phyloP scores from a whole-genome alignment of 495 filamentous ascomycete genomes.

The Hypomontagnella monticulosa region DNA sequence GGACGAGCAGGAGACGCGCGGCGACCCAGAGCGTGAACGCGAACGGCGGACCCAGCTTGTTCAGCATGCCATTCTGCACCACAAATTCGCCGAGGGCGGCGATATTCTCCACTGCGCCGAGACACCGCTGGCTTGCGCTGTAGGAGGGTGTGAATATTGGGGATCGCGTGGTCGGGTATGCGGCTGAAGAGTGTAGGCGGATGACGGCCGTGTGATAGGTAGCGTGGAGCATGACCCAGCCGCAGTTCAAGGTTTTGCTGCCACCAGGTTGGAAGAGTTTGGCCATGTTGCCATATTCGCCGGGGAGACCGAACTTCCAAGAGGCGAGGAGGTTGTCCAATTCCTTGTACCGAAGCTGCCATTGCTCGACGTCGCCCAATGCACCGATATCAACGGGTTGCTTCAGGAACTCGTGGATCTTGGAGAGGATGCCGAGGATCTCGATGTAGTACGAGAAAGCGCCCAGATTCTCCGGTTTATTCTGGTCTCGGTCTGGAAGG shows the following conservation, averaged over 20 bases:
- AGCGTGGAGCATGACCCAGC: slow-evolving; percentile 90
- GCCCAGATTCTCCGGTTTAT: slow-evolving; percentile 82
- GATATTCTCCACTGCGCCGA: slow-evolving; percentile 85
- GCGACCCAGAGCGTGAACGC: slow-evolving; percentile 93
- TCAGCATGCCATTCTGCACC: slow-evolving; percentile 73
- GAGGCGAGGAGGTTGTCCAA: slow-evolving; percentile 78
- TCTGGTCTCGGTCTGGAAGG: slow-evolving; percentile 66
- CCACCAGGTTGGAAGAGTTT: slow-evolving; percentile 72
- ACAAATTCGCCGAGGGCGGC: slow-evolving; percentile 78
- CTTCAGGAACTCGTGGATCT: slow-evolving; percentile 86
- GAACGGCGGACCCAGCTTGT: slow-evolving; percentile 85
- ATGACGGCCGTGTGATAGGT: slow-evolving; percentile 81
- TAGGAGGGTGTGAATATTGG: slow-evolving; percentile 88
- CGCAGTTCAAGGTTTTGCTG: slow-evolving; percentile 75
- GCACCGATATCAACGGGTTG: slow-evolving; percentile 87
- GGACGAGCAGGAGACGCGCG: slow-evolving; percentile 84
- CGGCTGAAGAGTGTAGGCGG: slow-evolving; percentile 89
- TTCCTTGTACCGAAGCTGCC: slow-evolving; percentile 86
- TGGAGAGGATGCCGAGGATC: slow-evolving; percentile 83
- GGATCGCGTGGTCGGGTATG: slow-evolving; percentile 86
- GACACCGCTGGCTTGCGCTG: slow-evolving; percentile 81
- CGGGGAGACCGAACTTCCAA: slow-evolving; percentile 85
- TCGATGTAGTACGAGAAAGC: slow-evolving; percentile 88
- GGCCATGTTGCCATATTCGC: slow-evolving; percentile 81
- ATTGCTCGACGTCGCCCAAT: slow-evolving; percentile 83